phyloP scores from a whole-genome alignment of 2,329 filamentous ascomycete species.

The Botrytis aclada region DNA sequence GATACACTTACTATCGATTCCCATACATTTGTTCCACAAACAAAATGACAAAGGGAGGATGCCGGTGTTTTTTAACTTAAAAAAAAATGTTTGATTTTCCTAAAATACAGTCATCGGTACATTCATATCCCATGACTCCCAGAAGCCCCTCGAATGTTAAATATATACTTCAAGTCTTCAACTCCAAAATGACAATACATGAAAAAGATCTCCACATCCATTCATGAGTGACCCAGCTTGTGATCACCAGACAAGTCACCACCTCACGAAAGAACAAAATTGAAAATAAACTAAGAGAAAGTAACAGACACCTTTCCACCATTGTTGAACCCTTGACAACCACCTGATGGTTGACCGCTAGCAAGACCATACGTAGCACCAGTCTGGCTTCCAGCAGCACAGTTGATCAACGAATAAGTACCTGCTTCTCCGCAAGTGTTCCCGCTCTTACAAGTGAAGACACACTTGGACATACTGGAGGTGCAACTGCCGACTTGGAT shows the following conservation, averaged over 20 bases:
- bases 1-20: not conserved
- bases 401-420: slow-evolving; percentile 13
- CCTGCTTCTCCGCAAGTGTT: slow-evolving; percentile 3
- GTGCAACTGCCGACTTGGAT: slow-evolving; percentile 16
- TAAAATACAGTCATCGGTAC: not conserved
- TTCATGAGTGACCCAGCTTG: not conserved
- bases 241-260: not conserved
- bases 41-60: not conserved
- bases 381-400: slow-evolving; percentile 13
- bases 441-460: slow-evolving; percentile 12
- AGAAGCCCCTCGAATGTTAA: not conserved
- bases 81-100: not conserved
- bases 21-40: not conserved
- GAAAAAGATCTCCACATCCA: not conserved
- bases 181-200: not conserved
- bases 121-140: not conserved
- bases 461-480: slow-evolving; percentile 13
- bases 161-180: not conserved
- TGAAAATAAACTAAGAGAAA: not conserved
- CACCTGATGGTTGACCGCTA: slow-evolving; percentile 11
- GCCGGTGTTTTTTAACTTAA: not conserved
- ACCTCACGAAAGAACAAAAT: not conserved
- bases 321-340: slow-evolving; percentile 20
- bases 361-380: slow-evolving; percentile 8
- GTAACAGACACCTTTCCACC: slow-evolving; percentile 7